These are phyloP conservation scores for Funneliformis caledonium DNA, from an alignment of 371 early-diverging fungal species.

Conservation along the genomic window DNA sequence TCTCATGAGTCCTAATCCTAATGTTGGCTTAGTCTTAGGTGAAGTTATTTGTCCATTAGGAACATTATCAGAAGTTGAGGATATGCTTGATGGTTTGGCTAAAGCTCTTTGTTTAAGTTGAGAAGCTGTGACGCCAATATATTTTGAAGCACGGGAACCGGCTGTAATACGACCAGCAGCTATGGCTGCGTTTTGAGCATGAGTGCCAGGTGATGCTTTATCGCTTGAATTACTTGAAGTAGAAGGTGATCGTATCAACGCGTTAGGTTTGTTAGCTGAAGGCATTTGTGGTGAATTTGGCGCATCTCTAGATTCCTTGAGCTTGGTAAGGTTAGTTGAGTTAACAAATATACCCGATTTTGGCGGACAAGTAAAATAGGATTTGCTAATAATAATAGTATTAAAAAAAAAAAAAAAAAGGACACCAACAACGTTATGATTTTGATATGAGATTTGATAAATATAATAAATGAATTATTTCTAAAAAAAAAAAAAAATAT, in stretches of 20 bases:
- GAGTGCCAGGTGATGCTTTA: conserved; percentile 11
- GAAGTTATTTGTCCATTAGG: conserved; percentile 13
- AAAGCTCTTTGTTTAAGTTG: conserved; percentile 58
- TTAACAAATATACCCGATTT: conserved; percentile 74
- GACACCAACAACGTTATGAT: background rate
- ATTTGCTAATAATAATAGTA: conserved; percentile 49
- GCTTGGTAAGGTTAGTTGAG: conserved; percentile 62
- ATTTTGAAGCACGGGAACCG: conserved; percentile 66
- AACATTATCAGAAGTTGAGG: conserved; percentile 34
- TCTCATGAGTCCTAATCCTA: conserved; percentile 15
- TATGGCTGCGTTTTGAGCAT: conserved; percentile 47
- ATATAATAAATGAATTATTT: background rate
- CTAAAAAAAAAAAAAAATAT: no score
- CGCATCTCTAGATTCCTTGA: conserved; percentile 49
- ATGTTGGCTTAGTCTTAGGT: conserved; percentile 9
- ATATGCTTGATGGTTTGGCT: conserved; percentile 39
- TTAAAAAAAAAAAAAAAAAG: background rate
- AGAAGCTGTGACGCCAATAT: conserved; percentile 63
- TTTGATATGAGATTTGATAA: background rate
- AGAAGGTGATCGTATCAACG: conserved; percentile 21
- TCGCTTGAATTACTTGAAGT: conserved; percentile 26
- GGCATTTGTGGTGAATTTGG: conserved; percentile 44
- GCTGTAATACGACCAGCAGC: conserved; percentile 55
- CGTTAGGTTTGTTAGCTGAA: conserved; percentile 19
- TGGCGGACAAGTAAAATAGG: conserved; percentile 72